phyloP scores from a whole-genome alignment of 2,329 filamentous ascomycete genomes.

The Aspergillus vadensis region DNA sequence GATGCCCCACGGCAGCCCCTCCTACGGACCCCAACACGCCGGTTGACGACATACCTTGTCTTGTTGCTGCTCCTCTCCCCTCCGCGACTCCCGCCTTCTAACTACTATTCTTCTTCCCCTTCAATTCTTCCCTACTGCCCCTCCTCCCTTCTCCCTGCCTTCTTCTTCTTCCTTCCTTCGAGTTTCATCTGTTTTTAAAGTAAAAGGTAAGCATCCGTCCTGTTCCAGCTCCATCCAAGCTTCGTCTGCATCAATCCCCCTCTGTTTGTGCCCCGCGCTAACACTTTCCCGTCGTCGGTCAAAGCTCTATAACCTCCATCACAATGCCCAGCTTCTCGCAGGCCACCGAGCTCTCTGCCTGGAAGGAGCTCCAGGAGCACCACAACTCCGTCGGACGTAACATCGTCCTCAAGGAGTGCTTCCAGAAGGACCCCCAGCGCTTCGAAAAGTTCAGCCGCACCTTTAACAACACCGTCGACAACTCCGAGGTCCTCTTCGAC shows the following conservation, averaged over 20 bases:
- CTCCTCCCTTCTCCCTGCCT: neutral
- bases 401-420: slow-evolving; percentile 91
- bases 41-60: slow-evolving; percentile 25
- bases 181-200: slow-evolving; percentile 1
- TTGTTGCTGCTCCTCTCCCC: slow-evolving; percentile 6
- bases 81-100: slow-evolving; percentile 11
- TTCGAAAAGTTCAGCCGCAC: slow-evolving; percentile 88
- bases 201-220: neutral
- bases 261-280: neutral
- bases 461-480: slow-evolving; percentile 77
- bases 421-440: slow-evolving; percentile 81
- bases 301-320: slow-evolving; percentile 18
- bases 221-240: neutral
- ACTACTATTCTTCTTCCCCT: slow-evolving; percentile 13
- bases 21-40: slow-evolving; percentile 27
- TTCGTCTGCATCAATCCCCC: neutral
- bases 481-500: slow-evolving; percentile 90
- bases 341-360: slow-evolving; percentile 81
- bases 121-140: slow-evolving; percentile 6
- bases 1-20: slow-evolving; percentile 18
- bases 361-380: slow-evolving; percentile 88
- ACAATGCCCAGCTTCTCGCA: slow-evolving; percentile 58
- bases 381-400: slow-evolving; percentile 82
- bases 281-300: neutral
- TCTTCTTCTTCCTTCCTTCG: neutral